phyloP scores from a whole-genome alignment of 306 rosid genomes.

The Rosa multiflora region DNA sequence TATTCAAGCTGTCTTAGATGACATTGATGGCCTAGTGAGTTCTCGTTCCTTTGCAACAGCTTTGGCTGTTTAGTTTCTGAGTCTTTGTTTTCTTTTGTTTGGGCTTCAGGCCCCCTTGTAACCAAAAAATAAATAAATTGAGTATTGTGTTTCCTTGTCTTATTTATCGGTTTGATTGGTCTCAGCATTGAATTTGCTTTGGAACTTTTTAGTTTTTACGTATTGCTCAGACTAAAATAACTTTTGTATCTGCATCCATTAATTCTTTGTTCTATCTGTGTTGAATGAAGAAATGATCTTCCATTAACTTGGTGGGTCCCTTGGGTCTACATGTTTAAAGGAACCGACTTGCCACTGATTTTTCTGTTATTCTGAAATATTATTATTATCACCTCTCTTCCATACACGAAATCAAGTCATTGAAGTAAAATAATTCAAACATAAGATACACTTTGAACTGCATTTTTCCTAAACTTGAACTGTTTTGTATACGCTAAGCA shows the following conservation, averaged over 20 bases:
- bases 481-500: background rate
- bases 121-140: no score
- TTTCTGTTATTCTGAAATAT: background rate
- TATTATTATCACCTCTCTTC: background rate
- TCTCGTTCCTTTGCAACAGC: no score
- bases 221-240: background rate
- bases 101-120: no score
- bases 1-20: no score
- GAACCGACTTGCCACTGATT: background rate
- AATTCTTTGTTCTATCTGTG: background rate
- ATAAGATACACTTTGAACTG: constrained; percentile 74
- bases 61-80: no score
- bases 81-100: no score
- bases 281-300: background rate
- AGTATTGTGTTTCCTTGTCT: background rate
- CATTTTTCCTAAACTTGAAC: constrained; percentile 8
- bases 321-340: background rate
- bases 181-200: background rate
- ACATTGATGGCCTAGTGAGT: no score
- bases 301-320: background rate
- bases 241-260: background rate
- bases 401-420: background rate
- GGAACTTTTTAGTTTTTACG: no score
- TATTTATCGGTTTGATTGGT: background rate
- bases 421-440: background rate